Evolutionary conservation across 768 basidiomycete genomes (phyloP).

Genomic region (Mycena latifolia): DNA sequence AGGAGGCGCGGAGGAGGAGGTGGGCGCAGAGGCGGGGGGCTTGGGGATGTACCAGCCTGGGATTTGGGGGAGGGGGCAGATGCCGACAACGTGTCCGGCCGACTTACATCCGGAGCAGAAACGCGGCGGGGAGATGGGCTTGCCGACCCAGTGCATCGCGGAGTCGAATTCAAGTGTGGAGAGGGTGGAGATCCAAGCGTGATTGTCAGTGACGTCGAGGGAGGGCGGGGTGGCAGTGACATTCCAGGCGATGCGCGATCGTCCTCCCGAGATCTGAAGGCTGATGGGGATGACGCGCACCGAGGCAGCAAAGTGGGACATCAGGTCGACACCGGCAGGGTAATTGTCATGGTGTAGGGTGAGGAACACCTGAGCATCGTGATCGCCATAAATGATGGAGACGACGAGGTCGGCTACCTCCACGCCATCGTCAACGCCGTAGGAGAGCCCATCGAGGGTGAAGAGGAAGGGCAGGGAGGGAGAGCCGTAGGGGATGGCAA

Average conservation of each 20-base stretch:
- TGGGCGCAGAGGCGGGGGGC: background rate
- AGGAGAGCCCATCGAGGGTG: background rate
- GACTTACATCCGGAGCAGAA: background rate
- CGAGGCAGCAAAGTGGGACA: background rate
- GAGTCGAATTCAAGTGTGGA: background rate
- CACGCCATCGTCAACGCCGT: background rate
- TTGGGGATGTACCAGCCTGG: background rate
- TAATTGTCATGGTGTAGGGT: background rate
- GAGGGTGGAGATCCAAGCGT: background rate
- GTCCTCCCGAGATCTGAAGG: background rate
- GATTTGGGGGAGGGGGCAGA: background rate
- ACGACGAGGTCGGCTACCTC: background rate
- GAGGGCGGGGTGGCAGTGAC: slow-evolving; percentile 5
- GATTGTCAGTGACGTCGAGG: background rate
- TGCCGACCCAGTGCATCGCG: background rate
- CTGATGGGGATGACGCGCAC: background rate
- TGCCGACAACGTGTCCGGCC: background rate
- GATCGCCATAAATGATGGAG: background rate
- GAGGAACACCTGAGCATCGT: background rate
- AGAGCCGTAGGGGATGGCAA: background rate
- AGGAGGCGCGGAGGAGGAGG: background rate
- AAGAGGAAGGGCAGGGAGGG: background rate
- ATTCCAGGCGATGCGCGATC: background rate
- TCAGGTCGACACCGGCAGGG: background rate
- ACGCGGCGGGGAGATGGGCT: background rate